These are phyloP conservation scores for Phytophthora citrophthora DNA, from an alignment of 352 stramenopile genomes.

Conservation along the genomic window DNA sequence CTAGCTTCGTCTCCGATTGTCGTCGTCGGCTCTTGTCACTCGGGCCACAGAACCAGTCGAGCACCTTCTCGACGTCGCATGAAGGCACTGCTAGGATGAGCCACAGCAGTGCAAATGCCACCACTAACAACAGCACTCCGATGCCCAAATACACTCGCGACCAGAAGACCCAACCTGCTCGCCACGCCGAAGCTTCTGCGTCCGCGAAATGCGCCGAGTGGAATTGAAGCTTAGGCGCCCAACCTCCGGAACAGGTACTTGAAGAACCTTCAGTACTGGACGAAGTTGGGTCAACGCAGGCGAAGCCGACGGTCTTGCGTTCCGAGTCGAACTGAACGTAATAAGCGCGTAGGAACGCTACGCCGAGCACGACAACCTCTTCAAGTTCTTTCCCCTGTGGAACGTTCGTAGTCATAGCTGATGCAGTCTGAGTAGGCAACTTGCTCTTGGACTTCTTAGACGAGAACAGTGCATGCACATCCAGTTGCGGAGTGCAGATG, in stretches of 20 bases:
- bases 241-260: conserved; percentile 37
- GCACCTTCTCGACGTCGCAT: conserved; percentile 33
- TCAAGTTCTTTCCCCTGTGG: conserved; percentile 14
- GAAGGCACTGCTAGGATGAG: conserved; percentile 37
- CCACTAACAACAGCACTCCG: conserved; percentile 39
- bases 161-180: conserved; percentile 42
- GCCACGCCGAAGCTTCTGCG: conserved; percentile 25
- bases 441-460: conserved; percentile 31
- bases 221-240: conserved; percentile 48
- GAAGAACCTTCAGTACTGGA: neutral
- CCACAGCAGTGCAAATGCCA: conserved; percentile 45
- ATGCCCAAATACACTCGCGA: conserved; percentile 41
- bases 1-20: neutral
- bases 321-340: conserved; percentile 71
- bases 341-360: conserved; percentile 72
- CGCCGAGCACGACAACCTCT: conserved; percentile 61
- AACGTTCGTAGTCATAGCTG: conserved; percentile 16
- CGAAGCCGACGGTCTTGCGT: conserved; percentile 48
- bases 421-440: conserved; percentile 5
- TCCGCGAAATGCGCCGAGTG: conserved; percentile 35
- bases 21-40: conserved; percentile 16
- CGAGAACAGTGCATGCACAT: conserved; percentile 52
- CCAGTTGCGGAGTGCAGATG: conserved; percentile 60
- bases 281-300: conserved; percentile 38
- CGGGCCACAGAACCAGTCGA: conserved; percentile 22